Evolutionary conservation across 352 stramenopile genomes (phyloP), one percentile per base, ranked within the genome.

Genomic region (Phytopythium aichiense): DNA sequence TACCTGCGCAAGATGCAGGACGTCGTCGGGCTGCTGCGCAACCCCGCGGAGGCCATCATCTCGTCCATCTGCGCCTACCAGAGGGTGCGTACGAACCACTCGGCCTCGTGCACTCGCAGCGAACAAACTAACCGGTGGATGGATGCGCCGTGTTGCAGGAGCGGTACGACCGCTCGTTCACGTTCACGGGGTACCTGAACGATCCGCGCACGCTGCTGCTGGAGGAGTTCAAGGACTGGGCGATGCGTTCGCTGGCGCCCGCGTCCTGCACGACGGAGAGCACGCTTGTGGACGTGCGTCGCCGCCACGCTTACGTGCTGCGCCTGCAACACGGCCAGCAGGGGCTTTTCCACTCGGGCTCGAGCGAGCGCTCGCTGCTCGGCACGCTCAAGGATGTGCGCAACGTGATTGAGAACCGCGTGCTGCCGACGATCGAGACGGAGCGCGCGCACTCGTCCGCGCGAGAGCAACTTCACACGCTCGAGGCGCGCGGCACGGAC

Each of bases 1-100:
- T 94, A 91, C 68, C 74, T 94, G 61, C 83, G 85, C 60, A 94
- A 92, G 76, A 94, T 94, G 83, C 83, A 92, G 68, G 83, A 92
- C 69, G 83, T 89, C 23, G 80, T 91, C 8, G 85, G 85, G 1
- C 56, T 94, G 50, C 70, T 94, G 60, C 75, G 84, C 3, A 92
- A 92, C 68, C 83, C 85, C 0, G 83, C 85, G 0, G 85, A 94
- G 58, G 85, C 81, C 30, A 92, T 94, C 64, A 94, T 94, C 74
- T 92, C 83, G 15, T 87, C 77, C 28, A 94, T 92, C 57, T 94
- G 85, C 61, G 85, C 85, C 1, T 94, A 94, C 60, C 85, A 94
- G 63, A 69, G 76, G 28, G 74, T 81, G 57, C 42, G 54, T 61
- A 15, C n/a, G 25, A 7, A 45, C 16, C 22, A 9, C 25, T 50